phyloP scores from a whole-genome alignment of 306 rosid species.

The Senna tora region DNA sequence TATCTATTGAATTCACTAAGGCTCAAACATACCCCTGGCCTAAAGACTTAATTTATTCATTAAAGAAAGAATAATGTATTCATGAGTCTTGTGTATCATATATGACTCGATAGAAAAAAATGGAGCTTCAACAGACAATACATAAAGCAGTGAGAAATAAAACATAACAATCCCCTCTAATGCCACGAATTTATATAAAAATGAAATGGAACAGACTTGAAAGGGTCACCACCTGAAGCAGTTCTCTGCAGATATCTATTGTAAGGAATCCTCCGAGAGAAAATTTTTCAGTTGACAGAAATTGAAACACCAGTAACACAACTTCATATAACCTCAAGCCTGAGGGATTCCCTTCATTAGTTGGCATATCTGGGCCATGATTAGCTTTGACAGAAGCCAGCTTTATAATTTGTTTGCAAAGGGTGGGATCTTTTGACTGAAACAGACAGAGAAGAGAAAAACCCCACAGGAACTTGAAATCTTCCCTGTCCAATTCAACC shows the following conservation, averaged over 20 bases:
- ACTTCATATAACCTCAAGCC: constrained; percentile 73
- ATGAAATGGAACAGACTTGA: constrained; percentile 26
- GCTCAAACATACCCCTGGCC: neutral
- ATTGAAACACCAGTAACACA: constrained; percentile 83
- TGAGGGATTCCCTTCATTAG: constrained; percentile 51
- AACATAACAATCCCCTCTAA: neutral
- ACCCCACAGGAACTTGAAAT: constrained; percentile 87
- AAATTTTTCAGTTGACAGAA: constrained; percentile 69
- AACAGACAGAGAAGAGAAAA: constrained; percentile 81
- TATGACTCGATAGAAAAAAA: constrained; percentile 5
- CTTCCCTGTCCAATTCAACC: constrained; percentile 77
- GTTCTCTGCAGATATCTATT: constrained; percentile 75
- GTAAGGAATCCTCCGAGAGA: constrained; percentile 66
- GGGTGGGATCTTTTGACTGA: constrained; percentile 64
- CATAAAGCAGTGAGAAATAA: constrained; percentile 19
- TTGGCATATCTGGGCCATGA: constrained; percentile 48
- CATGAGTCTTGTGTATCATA: neutral
- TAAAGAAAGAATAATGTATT: constrained; percentile 9
- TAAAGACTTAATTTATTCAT: constrained; percentile 27
- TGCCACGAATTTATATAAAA: neutral
- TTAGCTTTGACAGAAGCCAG: constrained; percentile 48
- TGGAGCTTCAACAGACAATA: constrained; percentile 19
- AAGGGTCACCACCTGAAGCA: constrained; percentile 71
- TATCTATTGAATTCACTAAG: neutral
- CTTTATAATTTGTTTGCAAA: constrained; percentile 55